Percentiles rank a stretch among this genome's conserved stretches.
These are phyloP conservation scores for Carnegiea gigantea DNA, from an alignment of 179 eudicot species.

Conservation along the genomic window DNA sequence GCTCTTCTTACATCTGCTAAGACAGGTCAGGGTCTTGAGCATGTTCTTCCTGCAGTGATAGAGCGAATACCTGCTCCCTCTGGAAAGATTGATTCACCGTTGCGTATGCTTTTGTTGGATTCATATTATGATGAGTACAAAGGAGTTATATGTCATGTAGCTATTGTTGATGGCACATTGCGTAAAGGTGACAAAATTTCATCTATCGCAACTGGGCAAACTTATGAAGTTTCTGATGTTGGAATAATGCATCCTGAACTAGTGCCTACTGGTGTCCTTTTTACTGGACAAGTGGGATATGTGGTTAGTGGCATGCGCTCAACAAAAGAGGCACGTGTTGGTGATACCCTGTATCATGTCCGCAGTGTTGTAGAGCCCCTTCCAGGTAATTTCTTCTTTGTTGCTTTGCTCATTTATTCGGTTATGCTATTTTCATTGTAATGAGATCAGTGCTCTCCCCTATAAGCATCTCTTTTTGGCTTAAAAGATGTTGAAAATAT, in stretches of 20 bases:
- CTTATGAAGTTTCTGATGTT: slow-evolving; percentile 83
- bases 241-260: slow-evolving; percentile 99
- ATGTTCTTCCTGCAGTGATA: slow-evolving; percentile 87
- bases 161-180: slow-evolving; percentile 85
- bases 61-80: slow-evolving; percentile 89
- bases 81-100: slow-evolving; percentile 50
- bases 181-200: slow-evolving; percentile 82
- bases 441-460: not conserved
- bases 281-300: slow-evolving; percentile 95
- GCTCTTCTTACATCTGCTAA: slow-evolving; percentile 94
- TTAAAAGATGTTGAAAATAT: not conserved
- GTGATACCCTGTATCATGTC: slow-evolving; percentile 75
- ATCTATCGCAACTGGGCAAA: slow-evolving; percentile 75
- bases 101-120: slow-evolving; percentile 93
- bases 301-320: slow-evolving; percentile 96
- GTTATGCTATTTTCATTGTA: not conserved
- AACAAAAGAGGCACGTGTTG: slow-evolving; percentile 93
- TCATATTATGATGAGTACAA: slow-evolving; percentile 95
- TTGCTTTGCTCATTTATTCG: not conserved
- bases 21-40: slow-evolving; percentile 91
- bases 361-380: slow-evolving; percentile 68
- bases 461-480: not conserved
- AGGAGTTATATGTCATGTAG: slow-evolving; percentile 97
- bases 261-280: slow-evolving; percentile 75
- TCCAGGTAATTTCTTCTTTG: slow-evolving; percentile 54